Evolutionary conservation across 257 asterid species (phyloP).

Genomic region (Primulina tabacum): DNA sequence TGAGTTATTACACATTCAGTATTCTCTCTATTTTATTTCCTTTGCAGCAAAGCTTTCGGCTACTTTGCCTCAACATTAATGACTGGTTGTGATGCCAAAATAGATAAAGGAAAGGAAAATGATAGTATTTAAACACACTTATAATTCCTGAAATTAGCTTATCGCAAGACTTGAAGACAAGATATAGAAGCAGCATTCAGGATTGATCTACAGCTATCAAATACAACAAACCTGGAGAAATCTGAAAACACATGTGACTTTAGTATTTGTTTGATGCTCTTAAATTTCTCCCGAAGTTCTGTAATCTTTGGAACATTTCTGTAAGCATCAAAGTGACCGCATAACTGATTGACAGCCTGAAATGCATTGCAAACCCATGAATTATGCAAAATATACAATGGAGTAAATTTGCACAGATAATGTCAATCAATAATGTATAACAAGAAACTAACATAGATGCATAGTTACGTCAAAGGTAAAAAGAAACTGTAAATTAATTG

Average conservation of each 20-base stretch:
- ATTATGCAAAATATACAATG: slow-evolving; percentile 20
- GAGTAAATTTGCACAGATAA: slow-evolving; percentile 16
- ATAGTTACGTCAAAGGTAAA: not conserved
- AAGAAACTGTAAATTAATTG: not conserved
- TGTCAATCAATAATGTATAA: slow-evolving; percentile 3
- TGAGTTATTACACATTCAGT: not conserved
- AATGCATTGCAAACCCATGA: slow-evolving; percentile 31
- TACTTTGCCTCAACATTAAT: not conserved
- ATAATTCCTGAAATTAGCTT: not conserved
- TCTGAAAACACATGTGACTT: slow-evolving; percentile 92
- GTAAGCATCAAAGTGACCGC: slow-evolving; percentile 95
- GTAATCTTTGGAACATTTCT: slow-evolving; percentile 90
- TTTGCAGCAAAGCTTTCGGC: not conserved
- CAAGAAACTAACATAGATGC: not conserved
- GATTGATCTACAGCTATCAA: slow-evolving; percentile 18
- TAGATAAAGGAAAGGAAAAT: not conserved
- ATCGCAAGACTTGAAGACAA: slow-evolving; percentile 7
- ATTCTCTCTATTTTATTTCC: not conserved
- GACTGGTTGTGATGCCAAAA: not conserved
- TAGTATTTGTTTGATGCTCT: slow-evolving; percentile 90
- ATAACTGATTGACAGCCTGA: slow-evolving; percentile 97
- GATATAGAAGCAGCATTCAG: slow-evolving; percentile 12
- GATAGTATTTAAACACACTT: not conserved
- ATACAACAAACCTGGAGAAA: slow-evolving; percentile 75
- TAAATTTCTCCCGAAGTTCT: slow-evolving; percentile 88